phyloP scores from a whole-genome alignment of 345 rosid genomes.

The Litchi chinensis region DNA sequence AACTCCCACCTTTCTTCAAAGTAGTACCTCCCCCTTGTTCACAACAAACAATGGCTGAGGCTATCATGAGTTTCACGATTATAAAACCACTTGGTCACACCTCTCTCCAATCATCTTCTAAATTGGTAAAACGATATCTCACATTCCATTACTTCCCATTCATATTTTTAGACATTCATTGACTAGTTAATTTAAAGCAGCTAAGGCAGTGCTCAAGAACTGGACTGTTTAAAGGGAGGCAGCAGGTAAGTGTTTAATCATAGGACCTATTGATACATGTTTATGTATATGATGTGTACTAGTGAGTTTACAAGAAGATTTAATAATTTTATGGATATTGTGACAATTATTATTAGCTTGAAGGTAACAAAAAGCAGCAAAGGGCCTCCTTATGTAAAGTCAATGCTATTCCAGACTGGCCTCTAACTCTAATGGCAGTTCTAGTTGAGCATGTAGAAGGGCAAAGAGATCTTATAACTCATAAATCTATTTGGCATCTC shows the following conservation, averaged over 20 bases:
- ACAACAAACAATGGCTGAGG: conserved; percentile 49
- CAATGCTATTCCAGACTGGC: conserved; percentile 70
- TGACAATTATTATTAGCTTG: conserved; percentile 22
- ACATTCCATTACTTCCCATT: neutral
- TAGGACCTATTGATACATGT: no score
- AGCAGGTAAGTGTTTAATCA: conserved; percentile 23
- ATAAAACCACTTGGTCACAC: conserved; percentile 33
- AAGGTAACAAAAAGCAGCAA: conserved; percentile 28
- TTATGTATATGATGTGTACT: no score
- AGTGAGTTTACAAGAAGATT: neutral
- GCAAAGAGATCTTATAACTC: conserved; percentile 62
- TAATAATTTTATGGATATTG: neutral
- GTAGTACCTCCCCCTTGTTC: neutral
- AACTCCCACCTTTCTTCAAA: neutral
- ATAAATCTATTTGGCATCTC: conserved; percentile 79
- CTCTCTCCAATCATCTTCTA: conserved; percentile 34
- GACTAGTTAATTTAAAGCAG: conserved; percentile 24
- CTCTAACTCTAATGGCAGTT: conserved; percentile 83
- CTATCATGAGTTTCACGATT: conserved; percentile 50
- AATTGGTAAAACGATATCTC: conserved; percentile 29
- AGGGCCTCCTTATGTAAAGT: conserved; percentile 42
- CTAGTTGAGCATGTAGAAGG: conserved; percentile 76
- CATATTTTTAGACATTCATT: neutral
- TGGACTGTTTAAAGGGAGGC: conserved; percentile 32
- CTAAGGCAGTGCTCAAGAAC: conserved; percentile 44